Percentiles rank a stretch among this genome's conserved stretches.
These are phyloP conservation scores for Coemansia sp. DNA, from an alignment of 192 early-diverging fungal genomes.

Conservation along the genomic window DNA sequence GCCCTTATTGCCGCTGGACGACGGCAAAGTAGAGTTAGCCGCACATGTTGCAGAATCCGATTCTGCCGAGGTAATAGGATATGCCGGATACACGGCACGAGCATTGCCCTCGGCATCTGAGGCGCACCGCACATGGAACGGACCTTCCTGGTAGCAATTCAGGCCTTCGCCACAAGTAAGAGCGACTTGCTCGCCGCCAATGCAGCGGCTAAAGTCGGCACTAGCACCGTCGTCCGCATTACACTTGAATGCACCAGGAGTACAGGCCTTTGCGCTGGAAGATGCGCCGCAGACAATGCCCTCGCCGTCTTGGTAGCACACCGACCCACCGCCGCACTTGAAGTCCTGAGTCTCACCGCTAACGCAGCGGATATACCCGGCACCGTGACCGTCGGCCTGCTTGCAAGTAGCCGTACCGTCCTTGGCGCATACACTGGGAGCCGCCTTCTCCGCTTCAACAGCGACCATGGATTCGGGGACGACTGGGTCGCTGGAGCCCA, in stretches of 20 bases:
- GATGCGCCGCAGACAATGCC: conserved; percentile 19
- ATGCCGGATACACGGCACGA: conserved; percentile 10
- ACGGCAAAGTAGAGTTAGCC: background rate
- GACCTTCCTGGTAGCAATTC: conserved; percentile 27
- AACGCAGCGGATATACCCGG: conserved; percentile 11
- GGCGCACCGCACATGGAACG: conserved; percentile 34
- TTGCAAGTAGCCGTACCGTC: conserved; percentile 14
- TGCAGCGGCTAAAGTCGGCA: conserved; percentile 20
- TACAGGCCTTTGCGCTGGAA: conserved; percentile 8
- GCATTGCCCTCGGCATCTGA: conserved; percentile 19
- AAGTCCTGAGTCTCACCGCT: conserved; percentile 2
- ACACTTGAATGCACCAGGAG: conserved; percentile 22
- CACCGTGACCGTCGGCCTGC: conserved; percentile 9
- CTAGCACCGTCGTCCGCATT: conserved; percentile 23
- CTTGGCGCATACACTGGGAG: conserved; percentile 10
- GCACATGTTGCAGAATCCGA: background rate
- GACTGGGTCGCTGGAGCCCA: conserved; percentile 7
- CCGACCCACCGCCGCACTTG: conserved; percentile 24
- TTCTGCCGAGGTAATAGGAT: conserved; percentile 5
- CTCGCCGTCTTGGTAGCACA: conserved; percentile 30
- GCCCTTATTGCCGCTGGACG: background rate
- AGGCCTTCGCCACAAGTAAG: conserved; percentile 19
- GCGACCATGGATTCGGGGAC: background rate
- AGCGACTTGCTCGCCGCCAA: conserved; percentile 24
- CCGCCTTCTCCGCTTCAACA: background rate